Conservation (phyloP, 2,329 filamentous ascomycete species). For the Neonectria hederae region DNA sequence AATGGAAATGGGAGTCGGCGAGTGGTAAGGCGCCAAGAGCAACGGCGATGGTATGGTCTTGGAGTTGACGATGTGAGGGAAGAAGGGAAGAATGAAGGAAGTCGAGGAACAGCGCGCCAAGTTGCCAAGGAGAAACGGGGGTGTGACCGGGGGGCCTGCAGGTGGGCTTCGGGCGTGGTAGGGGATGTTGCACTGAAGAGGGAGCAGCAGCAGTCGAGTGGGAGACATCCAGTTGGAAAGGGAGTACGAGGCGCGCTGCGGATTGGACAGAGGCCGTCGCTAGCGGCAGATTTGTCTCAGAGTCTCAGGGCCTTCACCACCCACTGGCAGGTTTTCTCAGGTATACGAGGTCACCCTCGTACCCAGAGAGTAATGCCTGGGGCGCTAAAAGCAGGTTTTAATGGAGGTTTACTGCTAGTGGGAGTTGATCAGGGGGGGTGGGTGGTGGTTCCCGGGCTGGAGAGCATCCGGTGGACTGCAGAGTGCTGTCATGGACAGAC, state of each 20-base stretch:
- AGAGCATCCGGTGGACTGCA: neutral
- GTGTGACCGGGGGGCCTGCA: slow-evolving; percentile 24
- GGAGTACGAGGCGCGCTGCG: slow-evolving; percentile 13
- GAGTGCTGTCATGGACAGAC: too few species aligned
- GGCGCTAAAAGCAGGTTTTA: neutral
- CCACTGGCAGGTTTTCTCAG: slow-evolving; percentile 3
- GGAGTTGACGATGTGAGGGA: slow-evolving; percentile 33
- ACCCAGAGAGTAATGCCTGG: slow-evolving; percentile 7
- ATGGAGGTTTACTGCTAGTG: neutral
- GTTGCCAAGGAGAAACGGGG: slow-evolving; percentile 39
- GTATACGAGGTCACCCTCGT: slow-evolving; percentile 19
- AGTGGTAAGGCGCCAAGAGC: slow-evolving; percentile 18
- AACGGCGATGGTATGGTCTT: slow-evolving; percentile 28
- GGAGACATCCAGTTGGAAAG: neutral
- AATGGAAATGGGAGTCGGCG: neutral
- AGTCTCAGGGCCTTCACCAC: slow-evolving; percentile 8
- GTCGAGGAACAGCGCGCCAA: slow-evolving; percentile 29
- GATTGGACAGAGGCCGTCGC: slow-evolving; percentile 11
- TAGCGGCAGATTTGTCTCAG: slow-evolving; percentile 15
- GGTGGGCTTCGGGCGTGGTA: slow-evolving; percentile 10
- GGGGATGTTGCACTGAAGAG: slow-evolving; percentile 11
- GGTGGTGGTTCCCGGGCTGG: neutral
- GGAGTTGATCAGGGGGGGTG: slow-evolving; percentile 11
- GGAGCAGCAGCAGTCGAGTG: neutral
- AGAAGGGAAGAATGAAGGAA: slow-evolving; percentile 26